Evolutionary conservation across 148 eudicot species (phyloP).

Genomic region (Rhododendron simsii): DNA sequence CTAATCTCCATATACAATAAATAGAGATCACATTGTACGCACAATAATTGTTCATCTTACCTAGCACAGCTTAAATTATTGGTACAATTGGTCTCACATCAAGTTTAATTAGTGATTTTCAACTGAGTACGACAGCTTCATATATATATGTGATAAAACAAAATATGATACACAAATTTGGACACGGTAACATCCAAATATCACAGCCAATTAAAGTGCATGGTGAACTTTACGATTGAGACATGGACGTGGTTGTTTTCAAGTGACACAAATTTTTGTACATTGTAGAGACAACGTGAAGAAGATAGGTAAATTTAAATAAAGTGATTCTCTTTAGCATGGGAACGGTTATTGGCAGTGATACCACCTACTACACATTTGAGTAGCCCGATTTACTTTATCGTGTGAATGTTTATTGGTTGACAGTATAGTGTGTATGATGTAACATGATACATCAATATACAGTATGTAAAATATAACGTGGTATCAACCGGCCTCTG

Average conservation of each 20-base stretch:
- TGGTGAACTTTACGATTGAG: not conserved
- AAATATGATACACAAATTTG: not conserved
- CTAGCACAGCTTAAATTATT: not conserved
- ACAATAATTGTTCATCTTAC: not conserved
- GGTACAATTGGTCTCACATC: not conserved
- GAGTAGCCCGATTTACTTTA: not conserved
- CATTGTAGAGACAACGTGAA: not conserved
- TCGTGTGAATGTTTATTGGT: not conserved
- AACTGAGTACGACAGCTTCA: not conserved
- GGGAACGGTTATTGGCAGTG: not conserved
- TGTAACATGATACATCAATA: no score
- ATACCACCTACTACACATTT: not conserved
- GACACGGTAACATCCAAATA: not conserved
- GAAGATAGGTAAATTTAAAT: not conserved
- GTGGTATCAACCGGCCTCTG: not conserved
- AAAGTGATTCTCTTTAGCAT: not conserved
- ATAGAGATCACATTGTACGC: not conserved
- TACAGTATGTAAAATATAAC: not conserved
- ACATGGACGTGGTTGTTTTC: not conserved
- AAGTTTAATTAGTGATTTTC: not conserved
- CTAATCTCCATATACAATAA: not conserved
- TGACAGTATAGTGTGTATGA: not conserved
- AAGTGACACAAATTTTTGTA: not conserved
- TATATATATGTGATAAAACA: not conserved
- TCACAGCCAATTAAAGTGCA: not conserved